Evolutionary conservation across 177 flowering plant genomes (phyloP), one percentile per base, ranked within the genome.

Genomic region (Vitis hybrid): DNA sequence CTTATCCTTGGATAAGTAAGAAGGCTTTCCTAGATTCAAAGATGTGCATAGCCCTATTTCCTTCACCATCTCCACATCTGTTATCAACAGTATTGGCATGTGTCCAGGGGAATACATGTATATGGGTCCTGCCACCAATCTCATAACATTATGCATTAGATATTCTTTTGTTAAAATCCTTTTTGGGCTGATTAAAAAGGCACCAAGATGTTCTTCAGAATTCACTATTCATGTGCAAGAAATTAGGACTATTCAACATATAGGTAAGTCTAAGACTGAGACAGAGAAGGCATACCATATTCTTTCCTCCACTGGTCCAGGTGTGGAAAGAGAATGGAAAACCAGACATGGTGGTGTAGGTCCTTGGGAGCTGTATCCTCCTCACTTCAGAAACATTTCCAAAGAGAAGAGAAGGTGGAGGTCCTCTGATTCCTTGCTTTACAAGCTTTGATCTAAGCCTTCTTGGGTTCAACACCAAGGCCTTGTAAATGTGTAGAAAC

Each of bases 381-480:
- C 26, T 74, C 29, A 78, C 68, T 61, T 75, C 65, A 29, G 65
- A 65, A 58, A 78, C 65, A 20, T 78, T 78, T 1, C 78, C 81
- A 10, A 65, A 12, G 3, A 76, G 45, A 57, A 76, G 62, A 9
- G 75, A 73, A 54, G 79, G 75, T 5, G 73, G 48, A 31, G 82
- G 82, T 3, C 82, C 82, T 63, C 58, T 51, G 18, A 79, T 71
- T n/a, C 82, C 77, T 71, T 76, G 82, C 49, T 49, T 68, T 3
- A 45, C 10, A 50, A 78, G 73, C 59, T 50, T 71, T 15, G 29
- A 15, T 61, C 75, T 31, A 3, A 74, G 61, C 19, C 48, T 64
- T 5, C 53, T 59, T 50, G 76, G 78, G 16, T 71, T 71, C 73
- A 49, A 34, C 26, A 66, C n/a, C 57, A 72, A 4, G 18, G 10